Percentiles rank a stretch among this genome's conserved stretches.
phyloP scores from a whole-genome alignment of 768 basidiomycete species.

The Hebeloma cylindrosporum region DNA sequence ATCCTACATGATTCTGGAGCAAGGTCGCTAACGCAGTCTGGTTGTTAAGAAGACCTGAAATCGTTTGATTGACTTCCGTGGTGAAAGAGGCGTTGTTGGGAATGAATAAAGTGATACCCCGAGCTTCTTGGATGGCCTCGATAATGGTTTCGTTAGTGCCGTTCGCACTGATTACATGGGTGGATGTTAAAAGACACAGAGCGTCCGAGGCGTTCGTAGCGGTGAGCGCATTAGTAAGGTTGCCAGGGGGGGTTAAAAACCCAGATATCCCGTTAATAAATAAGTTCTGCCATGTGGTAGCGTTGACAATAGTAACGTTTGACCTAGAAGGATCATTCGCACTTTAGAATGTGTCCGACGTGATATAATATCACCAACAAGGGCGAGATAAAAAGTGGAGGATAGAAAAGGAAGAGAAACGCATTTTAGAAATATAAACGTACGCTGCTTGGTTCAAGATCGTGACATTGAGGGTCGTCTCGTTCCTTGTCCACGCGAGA shows the following conservation, averaged over 20 bases:
- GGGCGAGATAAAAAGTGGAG: too few species aligned
- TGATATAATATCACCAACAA: too few species aligned
- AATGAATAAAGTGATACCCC: slow-evolving; percentile 68
- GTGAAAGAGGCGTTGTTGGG: slow-evolving; percentile 55
- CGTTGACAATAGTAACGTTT: slow-evolving; percentile 34
- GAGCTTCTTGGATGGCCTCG: slow-evolving; percentile 35
- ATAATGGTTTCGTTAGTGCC: slow-evolving; percentile 37
- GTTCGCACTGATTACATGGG: slow-evolving; percentile 24
- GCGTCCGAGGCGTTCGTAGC: slow-evolving; percentile 44
- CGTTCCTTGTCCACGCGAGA: slow-evolving; percentile 34
- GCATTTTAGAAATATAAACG: slow-evolving; percentile 11
- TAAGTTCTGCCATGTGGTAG: slow-evolving; percentile 39
- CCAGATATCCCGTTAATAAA: slow-evolving; percentile 49
- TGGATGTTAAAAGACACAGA: slow-evolving; percentile 27
- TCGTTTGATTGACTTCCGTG: slow-evolving; percentile 32
- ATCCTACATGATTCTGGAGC: slow-evolving; percentile 60
- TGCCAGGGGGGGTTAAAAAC: slow-evolving; percentile 54
- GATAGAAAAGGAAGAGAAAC: slow-evolving; percentile 4
- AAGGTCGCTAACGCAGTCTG: slow-evolving; percentile 43
- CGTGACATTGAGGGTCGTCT: slow-evolving; percentile 29
- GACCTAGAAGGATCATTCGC: slow-evolving; percentile 14
- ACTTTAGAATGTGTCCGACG: too few species aligned
- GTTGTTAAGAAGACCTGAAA: slow-evolving; percentile 41
- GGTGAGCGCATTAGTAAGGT: slow-evolving; percentile 41
- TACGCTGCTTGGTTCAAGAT: slow-evolving; percentile 54